Conservation (phyloP, 257 asterid species). For the Solanum arcanum region DNA sequence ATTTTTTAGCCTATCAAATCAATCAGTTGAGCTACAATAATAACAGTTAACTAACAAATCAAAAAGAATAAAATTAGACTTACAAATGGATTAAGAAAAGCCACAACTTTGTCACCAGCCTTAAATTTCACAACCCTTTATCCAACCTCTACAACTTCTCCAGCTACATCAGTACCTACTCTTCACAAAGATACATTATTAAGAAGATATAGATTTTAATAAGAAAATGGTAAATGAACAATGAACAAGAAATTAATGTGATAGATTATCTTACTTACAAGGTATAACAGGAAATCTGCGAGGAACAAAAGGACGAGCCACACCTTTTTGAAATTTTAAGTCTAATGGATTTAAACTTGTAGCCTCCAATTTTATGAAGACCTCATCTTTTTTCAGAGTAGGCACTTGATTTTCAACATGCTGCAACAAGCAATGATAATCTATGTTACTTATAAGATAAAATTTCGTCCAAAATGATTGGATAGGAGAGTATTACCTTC, state of each 20-base stretch:
- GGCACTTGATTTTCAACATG: not conserved
- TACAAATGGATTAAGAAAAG: slow-evolving; percentile 18
- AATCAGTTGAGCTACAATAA: not conserved
- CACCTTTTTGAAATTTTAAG: slow-evolving; percentile 52
- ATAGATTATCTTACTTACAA: slow-evolving; percentile 11
- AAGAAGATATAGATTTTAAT: not conserved
- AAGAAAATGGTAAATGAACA: not conserved
- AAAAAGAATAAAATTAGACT: not conserved
- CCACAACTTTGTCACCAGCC: slow-evolving; percentile 54
- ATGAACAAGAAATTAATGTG: not conserved
- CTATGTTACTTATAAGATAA: not conserved
- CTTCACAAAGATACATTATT: not conserved
- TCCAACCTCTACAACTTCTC: slow-evolving; percentile 53
- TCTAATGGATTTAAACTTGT: slow-evolving; percentile 57
- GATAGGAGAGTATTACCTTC: not conserved
- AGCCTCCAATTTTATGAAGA: not conserved
- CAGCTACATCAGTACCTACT: slow-evolving; percentile 53
- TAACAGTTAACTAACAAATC: not conserved
- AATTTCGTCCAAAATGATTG: not conserved
- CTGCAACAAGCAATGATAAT: not conserved
- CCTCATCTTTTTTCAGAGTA: not conserved
- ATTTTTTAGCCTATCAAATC: not conserved
- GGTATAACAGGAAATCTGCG: slow-evolving; percentile 44
- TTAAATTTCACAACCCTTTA: slow-evolving; percentile 32
- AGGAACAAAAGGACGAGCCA: slow-evolving; percentile 34